Percentiles rank a stretch among this genome's conserved stretches.
Evolutionary conservation across 2,329 filamentous ascomycete genomes (phyloP).

Genomic region (Botrytis fragariae): DNA sequence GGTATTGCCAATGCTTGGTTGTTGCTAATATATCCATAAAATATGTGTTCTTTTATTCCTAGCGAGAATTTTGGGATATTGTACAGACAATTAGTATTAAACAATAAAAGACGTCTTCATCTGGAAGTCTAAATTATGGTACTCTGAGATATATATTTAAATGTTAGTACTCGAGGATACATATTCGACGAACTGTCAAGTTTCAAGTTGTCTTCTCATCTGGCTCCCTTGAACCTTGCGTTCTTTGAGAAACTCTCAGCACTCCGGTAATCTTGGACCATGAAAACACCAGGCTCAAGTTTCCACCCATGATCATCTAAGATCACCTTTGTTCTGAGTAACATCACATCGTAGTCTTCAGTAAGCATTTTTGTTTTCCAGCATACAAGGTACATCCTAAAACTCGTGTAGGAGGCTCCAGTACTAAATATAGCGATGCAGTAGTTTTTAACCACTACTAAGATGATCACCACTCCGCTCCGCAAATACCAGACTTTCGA

Average conservation of each 20-base stretch:
- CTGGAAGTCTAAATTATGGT: not conserved
- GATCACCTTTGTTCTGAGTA: not conserved
- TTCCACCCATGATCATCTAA: not conserved
- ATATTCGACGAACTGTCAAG: not conserved
- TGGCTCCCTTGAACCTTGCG: not conserved
- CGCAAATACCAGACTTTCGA: not conserved
- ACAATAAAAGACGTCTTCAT: not conserved
- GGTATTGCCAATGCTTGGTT: not conserved
- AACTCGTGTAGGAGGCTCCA: not conserved
- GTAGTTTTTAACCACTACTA: not conserved
- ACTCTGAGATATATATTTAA: not conserved
- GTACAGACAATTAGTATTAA: not conserved
- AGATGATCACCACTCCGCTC: not conserved
- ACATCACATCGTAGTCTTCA: not conserved
- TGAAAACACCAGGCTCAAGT: not conserved
- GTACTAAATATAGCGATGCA: not conserved
- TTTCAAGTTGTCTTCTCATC: not conserved
- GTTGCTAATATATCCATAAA: not conserved
- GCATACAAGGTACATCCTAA: not conserved
- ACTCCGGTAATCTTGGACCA: rapidly evolving
- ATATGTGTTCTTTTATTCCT: not conserved
- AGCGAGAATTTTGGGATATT: not conserved
- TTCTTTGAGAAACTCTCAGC: not conserved
- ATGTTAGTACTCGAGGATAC: not conserved
- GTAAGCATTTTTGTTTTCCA: not conserved